Evolutionary conservation across 2,329 filamentous ascomycete genomes (phyloP).

Genomic region (Penicillium sp.): DNA sequence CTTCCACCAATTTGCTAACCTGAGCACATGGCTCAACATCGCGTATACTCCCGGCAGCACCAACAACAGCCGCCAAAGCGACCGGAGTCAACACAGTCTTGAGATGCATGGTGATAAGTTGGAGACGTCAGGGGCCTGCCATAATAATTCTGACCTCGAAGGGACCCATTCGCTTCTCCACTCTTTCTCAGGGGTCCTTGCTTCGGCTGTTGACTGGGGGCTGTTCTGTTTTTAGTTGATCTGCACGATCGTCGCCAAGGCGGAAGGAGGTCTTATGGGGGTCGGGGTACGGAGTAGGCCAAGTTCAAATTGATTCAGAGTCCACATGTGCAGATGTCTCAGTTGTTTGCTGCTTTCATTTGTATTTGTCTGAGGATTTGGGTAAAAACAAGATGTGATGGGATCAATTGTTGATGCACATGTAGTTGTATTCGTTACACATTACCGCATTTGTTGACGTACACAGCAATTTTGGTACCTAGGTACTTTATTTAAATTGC

Average conservation of each 20-base stretch:
- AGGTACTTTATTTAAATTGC: background rate
- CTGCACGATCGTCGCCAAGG: constrained; percentile 16
- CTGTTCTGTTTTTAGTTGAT: constrained; percentile 16
- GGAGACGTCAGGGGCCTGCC: constrained; percentile 4
- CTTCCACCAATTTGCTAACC: constrained; percentile 14
- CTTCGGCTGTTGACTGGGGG: constrained; percentile 4
- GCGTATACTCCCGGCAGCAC: constrained; percentile 8
- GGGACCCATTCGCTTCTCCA: constrained; percentile 8
- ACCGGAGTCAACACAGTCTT: constrained; percentile 10
- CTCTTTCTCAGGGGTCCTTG: constrained; percentile 20
- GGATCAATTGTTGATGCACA: background rate
- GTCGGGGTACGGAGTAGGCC: background rate
- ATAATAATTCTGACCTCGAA: background rate
- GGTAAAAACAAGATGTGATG: background rate
- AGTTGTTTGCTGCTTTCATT: background rate
- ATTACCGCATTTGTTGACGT: background rate
- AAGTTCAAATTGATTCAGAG: constrained; percentile 1
- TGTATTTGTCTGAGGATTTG: background rate
- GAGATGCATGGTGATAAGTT: constrained; percentile 13
- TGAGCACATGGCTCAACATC: constrained; percentile 19
- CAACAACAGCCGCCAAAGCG: constrained; percentile 9
- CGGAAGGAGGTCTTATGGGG: constrained; percentile 4
- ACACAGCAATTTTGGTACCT: background rate
- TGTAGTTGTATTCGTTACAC: background rate
- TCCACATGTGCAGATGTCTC: constrained; percentile 3